Evolutionary conservation across 2,329 filamentous ascomycete species (phyloP), one percentile per base, ranked within the genome.

Genomic region (Coniochaeta hoffmannii): DNA sequence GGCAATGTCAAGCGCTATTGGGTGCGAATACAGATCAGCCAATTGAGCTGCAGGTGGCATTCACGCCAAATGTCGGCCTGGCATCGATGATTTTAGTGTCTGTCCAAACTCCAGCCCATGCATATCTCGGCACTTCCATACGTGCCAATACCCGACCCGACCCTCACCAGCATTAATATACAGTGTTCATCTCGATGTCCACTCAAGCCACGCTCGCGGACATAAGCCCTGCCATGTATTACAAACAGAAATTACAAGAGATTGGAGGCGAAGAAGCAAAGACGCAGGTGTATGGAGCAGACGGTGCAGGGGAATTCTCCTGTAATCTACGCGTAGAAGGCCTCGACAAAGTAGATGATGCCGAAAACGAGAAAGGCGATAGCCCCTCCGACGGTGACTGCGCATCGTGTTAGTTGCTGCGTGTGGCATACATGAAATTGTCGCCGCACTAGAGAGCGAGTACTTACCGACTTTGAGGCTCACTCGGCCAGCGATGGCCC

Each of bases 391-490:
- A 97, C 79, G 31, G 93, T 97, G 34, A 97, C 94, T 96, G 50
- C 17, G 6, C 7, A 31, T 30, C 9, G 3, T 19, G 50, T 53
- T 22, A 46, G 35, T 8, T 24, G 44, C 3, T 24, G 10, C 9
- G 38, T 44, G 28, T 24, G 50, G 17, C 15, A 14, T 51, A 14
- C 26, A 51, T n/a, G n/a, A n/a, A n/a, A n/a, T n/a, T n/a, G n/a
- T 2, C n/a, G n/a, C 28, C 24, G 28, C 6, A n/a, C n/a, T n/a
- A 22, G 3, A 22, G 50, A 17, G 15, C 22, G 24, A 6, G 10
- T 2, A 87, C 90, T 80, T 83, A 96, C 93, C 90, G 77, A 96
- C 89, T 81, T 90, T 88, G 75, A 99, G 84, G 76, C 93, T 97
- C 62, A 99, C 94, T 68, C 82, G 87, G 31, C 94, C 94, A 41